Conservation (phyloP, 306 rosid genomes). For the Cyclanthera cordifolia region DNA sequence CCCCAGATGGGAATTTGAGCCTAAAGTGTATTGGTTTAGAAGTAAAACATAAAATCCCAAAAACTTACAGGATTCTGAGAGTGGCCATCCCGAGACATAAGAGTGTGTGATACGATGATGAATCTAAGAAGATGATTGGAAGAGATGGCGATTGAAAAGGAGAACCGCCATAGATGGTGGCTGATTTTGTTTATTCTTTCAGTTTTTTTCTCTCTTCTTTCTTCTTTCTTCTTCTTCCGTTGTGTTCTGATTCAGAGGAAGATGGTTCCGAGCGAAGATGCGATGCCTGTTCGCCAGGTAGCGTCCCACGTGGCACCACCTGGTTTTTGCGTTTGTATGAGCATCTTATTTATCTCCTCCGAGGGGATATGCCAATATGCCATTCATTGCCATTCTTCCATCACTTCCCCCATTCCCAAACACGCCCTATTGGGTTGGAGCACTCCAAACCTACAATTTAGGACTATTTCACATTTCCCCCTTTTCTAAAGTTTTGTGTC, state of each 20-base stretch:
- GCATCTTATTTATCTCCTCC: constrained; percentile 59
- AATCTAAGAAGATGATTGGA: constrained; percentile 18
- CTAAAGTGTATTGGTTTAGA: constrained; percentile 13
- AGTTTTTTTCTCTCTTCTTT: not conserved
- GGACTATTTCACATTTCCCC: not conserved
- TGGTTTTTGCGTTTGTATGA: constrained; percentile 28
- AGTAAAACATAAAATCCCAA: not conserved
- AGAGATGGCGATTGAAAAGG: constrained; percentile 23
- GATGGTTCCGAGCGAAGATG: constrained; percentile 35
- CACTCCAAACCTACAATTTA: not conserved
- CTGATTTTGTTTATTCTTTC: not conserved
- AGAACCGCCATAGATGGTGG: constrained; percentile 46
- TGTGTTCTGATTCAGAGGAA: not conserved
- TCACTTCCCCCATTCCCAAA: not conserved
- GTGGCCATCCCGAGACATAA: constrained; percentile 3
- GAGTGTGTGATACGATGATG: constrained; percentile 11
- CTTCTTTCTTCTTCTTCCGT: not conserved
- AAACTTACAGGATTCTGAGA: not conserved
- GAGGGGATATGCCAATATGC: constrained; percentile 50
- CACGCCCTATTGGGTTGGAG: not conserved
- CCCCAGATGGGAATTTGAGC: constrained; percentile 15
- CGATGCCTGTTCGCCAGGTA: constrained; percentile 71
- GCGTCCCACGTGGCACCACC: constrained; percentile 62
- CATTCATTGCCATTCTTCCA: not conserved
- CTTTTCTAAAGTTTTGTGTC: too few species aligned